Evolutionary conservation across 352 stramenopile genomes (phyloP), one percentile per base, ranked within the genome.

Genomic region (Phytophthora vignae): DNA sequence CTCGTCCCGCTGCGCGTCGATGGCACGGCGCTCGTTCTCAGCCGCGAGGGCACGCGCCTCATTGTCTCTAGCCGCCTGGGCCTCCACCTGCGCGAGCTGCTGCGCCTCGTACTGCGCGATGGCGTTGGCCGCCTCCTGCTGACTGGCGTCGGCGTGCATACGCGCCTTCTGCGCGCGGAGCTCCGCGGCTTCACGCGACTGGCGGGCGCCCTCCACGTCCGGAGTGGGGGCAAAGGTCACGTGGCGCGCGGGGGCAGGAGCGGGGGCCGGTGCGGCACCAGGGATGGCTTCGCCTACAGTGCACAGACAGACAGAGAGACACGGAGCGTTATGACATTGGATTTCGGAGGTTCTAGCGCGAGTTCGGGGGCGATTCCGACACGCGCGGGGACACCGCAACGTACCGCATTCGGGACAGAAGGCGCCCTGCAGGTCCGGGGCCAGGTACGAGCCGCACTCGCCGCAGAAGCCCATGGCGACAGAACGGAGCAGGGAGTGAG

Each of bases 361-460:
- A 21, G 3, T 38, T 55, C 9, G n/a, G 21, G 9, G 27, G 22
- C n/a, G 17, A 33, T 55, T 40, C 0, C 22, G 27, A 46, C 10
- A 63, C 55, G 29, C 12, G 3, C 56, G 25, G 50, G 62, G 42
- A 71, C 8, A 36, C 27, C 29, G 54, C n/a, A 46, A 80, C 82
- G 57, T 56, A 88, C 88, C 86, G 73, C 88, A 96, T 61, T 94
- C 84, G 22, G 88, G 85, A 46, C 88, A 96, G 74, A 93, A 94
- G 65, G 78, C 75, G 4, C 79, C 81, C 22, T 80, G 81, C 38
- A 85, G 75, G 60, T 92, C 84, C 10, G 79, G 75, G 17, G 84
- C 67, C 60, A 92, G 66, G 60, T 83, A 79, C 3, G 83, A 84
- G 72, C 88, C 88, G 69, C 88, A 96, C 70, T 94, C 87, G 69